These are phyloP conservation scores for Amylocystis lapponica DNA, from an alignment of 768 basidiomycete genomes.

Conservation along the genomic window DNA sequence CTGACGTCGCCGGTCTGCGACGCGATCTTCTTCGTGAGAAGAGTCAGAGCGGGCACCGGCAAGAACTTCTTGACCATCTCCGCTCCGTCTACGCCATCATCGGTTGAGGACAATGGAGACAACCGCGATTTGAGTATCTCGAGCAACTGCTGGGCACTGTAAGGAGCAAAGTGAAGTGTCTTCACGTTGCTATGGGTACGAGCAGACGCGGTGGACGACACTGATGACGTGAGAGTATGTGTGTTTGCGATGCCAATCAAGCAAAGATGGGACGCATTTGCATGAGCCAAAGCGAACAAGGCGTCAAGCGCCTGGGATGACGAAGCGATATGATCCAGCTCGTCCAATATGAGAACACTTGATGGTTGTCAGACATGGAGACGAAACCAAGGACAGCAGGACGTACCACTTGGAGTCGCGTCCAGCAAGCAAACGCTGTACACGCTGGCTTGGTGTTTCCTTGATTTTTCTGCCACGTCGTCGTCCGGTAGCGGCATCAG, in stretches of 20 bases:
- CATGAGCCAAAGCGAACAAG: constrained; percentile 64
- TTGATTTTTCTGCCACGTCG: constrained; percentile 34
- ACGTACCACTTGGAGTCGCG: not conserved
- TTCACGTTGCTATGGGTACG: constrained; percentile 31
- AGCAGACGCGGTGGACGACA: constrained; percentile 31
- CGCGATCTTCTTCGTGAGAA: constrained; percentile 78
- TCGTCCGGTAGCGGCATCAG: constrained; percentile 32
- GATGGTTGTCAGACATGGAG: not conserved
- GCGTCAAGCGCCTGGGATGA: constrained; percentile 51
- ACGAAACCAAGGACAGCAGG: not conserved
- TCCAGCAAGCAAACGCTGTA: constrained; percentile 26
- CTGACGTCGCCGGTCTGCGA: constrained; percentile 81
- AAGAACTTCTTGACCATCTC: constrained; percentile 46
- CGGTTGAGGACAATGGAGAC: constrained; percentile 40
- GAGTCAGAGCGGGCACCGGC: constrained; percentile 54
- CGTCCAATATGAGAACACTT: constrained; percentile 81
- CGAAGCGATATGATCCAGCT: constrained; percentile 76
- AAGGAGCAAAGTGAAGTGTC: constrained; percentile 79
- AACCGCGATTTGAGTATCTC: constrained; percentile 65
- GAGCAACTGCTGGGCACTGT: constrained; percentile 65
- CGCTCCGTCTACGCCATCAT: constrained; percentile 3
- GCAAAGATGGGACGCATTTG: constrained; percentile 47
- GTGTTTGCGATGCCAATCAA: constrained; percentile 87
- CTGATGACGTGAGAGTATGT: constrained; percentile 68
- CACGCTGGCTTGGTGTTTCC: constrained; percentile 29